Evolutionary conservation across 2,329 filamentous ascomycete species (phyloP), one percentile per base, ranked within the genome.

Genomic region (Herpotrichia juniperi): DNA sequence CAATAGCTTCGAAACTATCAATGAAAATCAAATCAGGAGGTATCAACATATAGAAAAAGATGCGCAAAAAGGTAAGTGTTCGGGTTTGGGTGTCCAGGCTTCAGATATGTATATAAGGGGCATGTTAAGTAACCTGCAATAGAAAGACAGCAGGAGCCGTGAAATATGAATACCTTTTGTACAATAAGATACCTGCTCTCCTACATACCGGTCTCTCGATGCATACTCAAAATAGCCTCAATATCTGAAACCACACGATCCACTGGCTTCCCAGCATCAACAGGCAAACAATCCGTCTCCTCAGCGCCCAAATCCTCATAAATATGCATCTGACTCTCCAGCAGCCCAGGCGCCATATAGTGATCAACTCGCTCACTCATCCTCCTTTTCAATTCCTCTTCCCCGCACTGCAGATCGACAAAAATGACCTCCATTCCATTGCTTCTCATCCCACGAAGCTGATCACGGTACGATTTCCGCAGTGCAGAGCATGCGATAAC

Each of bases 401-500:
- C 16, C 8, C 22, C 8, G 22, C 22, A 42, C 47, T 78, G 72
- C 3, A 79, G 56, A 47, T 76, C 67, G 4, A 78, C 30, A 50
- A 78, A 76, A 0, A 62, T 9, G 6, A 70, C 59, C 2, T 59
- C 48, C 12, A 68, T 47, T 1, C 54, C 61, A 1, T 60, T 51
- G 11, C 48, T 26, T 16, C 47, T 5, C 3, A 64, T 43, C 9
- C 57, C 44, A 4, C 74, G 56, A 7, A 78, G 61, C 10, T 59
- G 53, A 16, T 73, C 63, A 2, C 76, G 66, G 46, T 77, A 76
- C 0, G 51, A 37, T 11, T 52, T 54, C 37, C 67, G 71, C 40
- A 78, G 58, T 1, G 32, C 74, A 8, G 76, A 78, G 57, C 76
- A 79, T 16, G 73, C 75, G 1, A 78, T 58, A 4, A 77, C 50